Conservation (phyloP, 1,284 basidiomycete genomes). For the Boletus smithii region DNA sequence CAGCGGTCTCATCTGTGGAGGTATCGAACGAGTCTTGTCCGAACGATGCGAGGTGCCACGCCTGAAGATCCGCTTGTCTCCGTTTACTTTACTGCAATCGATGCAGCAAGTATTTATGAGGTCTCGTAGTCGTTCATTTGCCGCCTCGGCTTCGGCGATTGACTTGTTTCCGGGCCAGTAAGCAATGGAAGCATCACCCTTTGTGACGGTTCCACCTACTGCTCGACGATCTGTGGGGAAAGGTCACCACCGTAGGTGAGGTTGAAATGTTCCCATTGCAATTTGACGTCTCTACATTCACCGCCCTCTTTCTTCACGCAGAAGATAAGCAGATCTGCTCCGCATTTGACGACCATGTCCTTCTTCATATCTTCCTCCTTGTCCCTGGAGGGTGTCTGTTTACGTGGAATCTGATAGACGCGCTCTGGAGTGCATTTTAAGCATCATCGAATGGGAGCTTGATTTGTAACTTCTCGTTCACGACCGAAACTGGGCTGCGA, state of each 20-base stretch:
- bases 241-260: constrained; percentile 26
- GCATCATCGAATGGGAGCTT: constrained; percentile 22
- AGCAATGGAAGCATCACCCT: constrained; percentile 10
- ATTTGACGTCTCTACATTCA: constrained; percentile 11
- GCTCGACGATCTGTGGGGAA: constrained; percentile 23
- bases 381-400: not conserved
- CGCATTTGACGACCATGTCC: constrained; percentile 18
- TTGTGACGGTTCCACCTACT: not conserved
- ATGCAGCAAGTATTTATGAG: constrained; percentile 24
- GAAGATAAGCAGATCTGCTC: constrained; percentile 25
- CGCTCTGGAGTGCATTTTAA: constrained; percentile 20
- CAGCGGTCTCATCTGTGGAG: constrained; percentile 5
- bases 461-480: constrained; percentile 1
- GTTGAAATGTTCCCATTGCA: constrained; percentile 27
- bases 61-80: constrained; percentile 15
- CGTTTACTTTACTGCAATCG: constrained; percentile 18
- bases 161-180: constrained; percentile 18
- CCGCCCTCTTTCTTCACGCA: constrained; percentile 15
- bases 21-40: not conserved
- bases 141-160: not conserved
- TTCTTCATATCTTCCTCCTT: constrained; percentile 7
- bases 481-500: constrained; percentile 17
- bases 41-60: not conserved
- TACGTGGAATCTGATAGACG: constrained; percentile 19
- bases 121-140: constrained; percentile 8